phyloP scores from a whole-genome alignment of 1,284 basidiomycete species.

The Cryptococcus wingfieldii region DNA sequence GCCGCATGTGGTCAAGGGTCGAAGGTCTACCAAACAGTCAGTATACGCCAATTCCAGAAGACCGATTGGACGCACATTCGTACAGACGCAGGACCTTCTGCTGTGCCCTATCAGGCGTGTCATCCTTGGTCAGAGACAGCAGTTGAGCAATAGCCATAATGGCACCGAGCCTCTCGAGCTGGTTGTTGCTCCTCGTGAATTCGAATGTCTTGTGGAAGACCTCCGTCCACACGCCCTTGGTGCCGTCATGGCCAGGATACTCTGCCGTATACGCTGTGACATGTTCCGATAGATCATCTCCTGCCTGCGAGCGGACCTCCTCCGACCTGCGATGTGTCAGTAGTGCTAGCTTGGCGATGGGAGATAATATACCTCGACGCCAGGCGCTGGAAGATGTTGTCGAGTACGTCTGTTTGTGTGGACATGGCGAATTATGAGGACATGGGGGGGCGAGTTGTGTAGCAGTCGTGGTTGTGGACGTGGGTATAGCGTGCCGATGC shows the following conservation, averaged over 20 bases:
- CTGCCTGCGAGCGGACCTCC: constrained; percentile 26
- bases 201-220: constrained; percentile 52
- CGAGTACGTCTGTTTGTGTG: constrained; percentile 41
- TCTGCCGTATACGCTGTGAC: constrained; percentile 42
- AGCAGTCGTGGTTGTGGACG: neutral
- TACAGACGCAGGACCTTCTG: constrained; percentile 46
- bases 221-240: constrained; percentile 48
- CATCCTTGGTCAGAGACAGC: constrained; percentile 42
- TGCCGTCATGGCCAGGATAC: constrained; percentile 43
- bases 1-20: constrained; percentile 43
- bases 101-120: constrained; percentile 42
- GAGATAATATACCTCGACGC: constrained; percentile 30
- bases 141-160: constrained; percentile 50
- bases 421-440: constrained; percentile 27
- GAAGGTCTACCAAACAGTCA: constrained; percentile 28
- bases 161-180: constrained; percentile 51
- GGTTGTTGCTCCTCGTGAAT: constrained; percentile 50
- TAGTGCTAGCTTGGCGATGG: neutral
- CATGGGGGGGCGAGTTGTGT: constrained; percentile 3
- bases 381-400: constrained; percentile 40
- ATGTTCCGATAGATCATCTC: constrained; percentile 34
- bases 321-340: constrained; percentile 19
- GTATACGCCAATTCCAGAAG: neutral
- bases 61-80: constrained; percentile 34
- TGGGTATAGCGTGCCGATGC: neutral